Evolutionary conservation across 1,284 basidiomycete species (phyloP).

Genomic region (Rhizoctonia solani): DNA sequence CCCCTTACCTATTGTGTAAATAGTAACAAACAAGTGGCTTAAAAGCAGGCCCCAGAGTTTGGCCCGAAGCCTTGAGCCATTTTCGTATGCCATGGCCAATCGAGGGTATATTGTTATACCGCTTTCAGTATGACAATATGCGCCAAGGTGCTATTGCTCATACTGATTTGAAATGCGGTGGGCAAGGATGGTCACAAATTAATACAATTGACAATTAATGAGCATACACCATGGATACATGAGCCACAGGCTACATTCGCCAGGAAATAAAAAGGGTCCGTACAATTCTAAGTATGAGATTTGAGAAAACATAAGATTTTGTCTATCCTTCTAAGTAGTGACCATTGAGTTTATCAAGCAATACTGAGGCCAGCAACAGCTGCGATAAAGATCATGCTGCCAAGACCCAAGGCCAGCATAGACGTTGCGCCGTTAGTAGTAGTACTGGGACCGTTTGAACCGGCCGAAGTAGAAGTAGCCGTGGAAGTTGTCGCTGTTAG

Average conservation of each 20-base stretch:
- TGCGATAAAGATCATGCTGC: neutral
- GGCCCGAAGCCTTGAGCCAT: no score
- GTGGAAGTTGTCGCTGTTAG: slow-evolving; percentile 8
- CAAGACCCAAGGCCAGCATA: slow-evolving; percentile 3
- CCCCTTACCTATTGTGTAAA: no score
- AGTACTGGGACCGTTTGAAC: neutral
- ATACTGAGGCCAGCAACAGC: neutral
- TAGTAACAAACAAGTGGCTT: no score
- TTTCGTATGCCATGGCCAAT: no score
- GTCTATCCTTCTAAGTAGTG: neutral
- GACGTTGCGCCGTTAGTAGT: neutral
- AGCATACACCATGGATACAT: neutral
- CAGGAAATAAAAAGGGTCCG: slow-evolving; percentile 28
- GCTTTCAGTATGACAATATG: no score
- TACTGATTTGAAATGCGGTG: no score
- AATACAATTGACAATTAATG: neutral
- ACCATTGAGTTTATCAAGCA: neutral
- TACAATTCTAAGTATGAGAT: neutral
- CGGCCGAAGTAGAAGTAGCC: neutral
- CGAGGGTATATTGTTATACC: no score
- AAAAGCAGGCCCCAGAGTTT: no score
- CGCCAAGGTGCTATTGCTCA: no score
- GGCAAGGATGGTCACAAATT: no score
- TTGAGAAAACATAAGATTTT: neutral
- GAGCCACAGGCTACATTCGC: slow-evolving; percentile 24